Percentiles rank a stretch among this genome's conserved stretches.
phyloP scores from a whole-genome alignment of 2,329 filamentous ascomycete genomes.

The Aureobasidium namibiae region DNA sequence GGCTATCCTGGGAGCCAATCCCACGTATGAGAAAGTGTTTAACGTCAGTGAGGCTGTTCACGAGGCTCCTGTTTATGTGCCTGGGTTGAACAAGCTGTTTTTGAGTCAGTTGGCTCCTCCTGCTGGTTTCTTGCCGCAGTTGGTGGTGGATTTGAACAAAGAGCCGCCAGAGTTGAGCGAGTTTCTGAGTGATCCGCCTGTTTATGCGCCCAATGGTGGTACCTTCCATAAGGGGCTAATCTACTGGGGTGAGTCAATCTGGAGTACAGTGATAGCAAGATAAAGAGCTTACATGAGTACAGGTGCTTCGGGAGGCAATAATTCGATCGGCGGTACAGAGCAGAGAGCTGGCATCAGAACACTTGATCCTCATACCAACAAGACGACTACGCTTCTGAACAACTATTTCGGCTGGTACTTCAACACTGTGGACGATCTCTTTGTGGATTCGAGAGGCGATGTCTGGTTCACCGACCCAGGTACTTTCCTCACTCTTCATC shows the following conservation, averaged over 20 bases:
- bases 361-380: conserved; percentile 37
- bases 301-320: conserved; percentile 30
- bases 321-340: conserved; percentile 29
- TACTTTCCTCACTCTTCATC: background rate
- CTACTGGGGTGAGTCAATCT: conserved; percentile 26
- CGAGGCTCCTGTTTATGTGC: conserved; percentile 36
- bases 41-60: conserved; percentile 29
- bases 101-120: conserved; percentile 28
- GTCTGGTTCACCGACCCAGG: conserved; percentile 43
- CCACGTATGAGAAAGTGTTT: conserved; percentile 33
- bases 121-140: conserved; percentile 30
- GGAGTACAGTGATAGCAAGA: background rate
- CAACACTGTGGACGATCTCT: conserved; percentile 33
- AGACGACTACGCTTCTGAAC: conserved; percentile 34
- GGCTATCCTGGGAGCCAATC: conserved; percentile 30
- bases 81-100: conserved; percentile 33
- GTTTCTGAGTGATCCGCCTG: conserved; percentile 34
- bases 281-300: background rate
- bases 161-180: conserved; percentile 32
- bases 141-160: conserved; percentile 34
- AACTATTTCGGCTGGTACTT: conserved; percentile 42
- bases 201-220: conserved; percentile 37
- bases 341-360: conserved; percentile 35
- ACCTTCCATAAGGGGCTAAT: conserved; percentile 33
- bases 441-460: conserved; percentile 34